Base-by-base conservation (phyloP, 2,329 filamentous ascomycete species). In the Phyllosticta citrichinensis region DNA sequence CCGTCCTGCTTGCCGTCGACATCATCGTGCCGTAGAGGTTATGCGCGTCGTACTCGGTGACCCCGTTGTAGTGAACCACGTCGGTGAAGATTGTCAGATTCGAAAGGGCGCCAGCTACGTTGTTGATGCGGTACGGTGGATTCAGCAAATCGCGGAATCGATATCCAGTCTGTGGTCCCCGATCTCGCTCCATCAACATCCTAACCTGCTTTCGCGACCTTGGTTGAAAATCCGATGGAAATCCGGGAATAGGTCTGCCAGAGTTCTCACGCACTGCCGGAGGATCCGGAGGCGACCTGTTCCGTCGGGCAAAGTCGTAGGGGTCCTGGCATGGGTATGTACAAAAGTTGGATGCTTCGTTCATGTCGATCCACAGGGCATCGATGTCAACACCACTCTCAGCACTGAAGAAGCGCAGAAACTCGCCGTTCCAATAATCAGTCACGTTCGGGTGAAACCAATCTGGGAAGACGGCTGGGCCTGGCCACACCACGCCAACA, bases 21-120 rank as follows among this genome's bases (percentile, higher is more conserved):
- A 91, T 92, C 84, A 89, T 80, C 67, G 83, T 82, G 1, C 89
- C 89, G 70, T 89, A 91, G 1, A 91, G 73, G 66, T 91, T 91
- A 71, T 92, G 89, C 0, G 85, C 88, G 66, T 92, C 89, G 68
- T 89, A 90, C 71, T 88, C 83, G 20, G 79, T 77, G 47, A 85
- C 75, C 1, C 87, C 87, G 62, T 87, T 85, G 52, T 83, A 79
- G 70, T 90, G 87, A 9, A 86, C 79, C 9, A 89, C 74, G 68
- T 89, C 82, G 0, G 87, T 88, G 64, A 83, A 79, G 58, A 89
- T 81, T 0, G 87, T 79, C 55, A 68, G 68, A 61, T 76, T 73
- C 5, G 71, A 74, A 1, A 80, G 62, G 20, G 69, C 65, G 19
- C 77, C 77, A 1, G 81, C 81, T 53, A 79, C 81, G 70, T 88